phyloP scores from a whole-genome alignment of 345 rosid genomes.

The Heritiera fomes region DNA sequence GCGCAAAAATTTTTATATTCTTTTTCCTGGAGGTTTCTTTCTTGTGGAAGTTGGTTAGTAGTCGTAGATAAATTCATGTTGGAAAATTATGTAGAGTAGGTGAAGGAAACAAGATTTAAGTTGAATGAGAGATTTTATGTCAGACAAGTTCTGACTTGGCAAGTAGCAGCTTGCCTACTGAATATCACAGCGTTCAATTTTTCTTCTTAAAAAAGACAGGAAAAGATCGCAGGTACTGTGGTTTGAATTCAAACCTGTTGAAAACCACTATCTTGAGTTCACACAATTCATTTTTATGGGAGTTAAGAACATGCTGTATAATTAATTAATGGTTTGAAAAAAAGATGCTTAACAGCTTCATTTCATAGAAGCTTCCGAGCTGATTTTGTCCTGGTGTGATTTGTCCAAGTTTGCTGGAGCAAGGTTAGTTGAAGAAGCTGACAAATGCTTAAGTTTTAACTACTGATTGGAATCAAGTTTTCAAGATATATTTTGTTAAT shows the following conservation, averaged over 20 bases:
- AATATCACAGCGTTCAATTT: no score
- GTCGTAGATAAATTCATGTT: background rate
- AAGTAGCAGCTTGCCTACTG: background rate
- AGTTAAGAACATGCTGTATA: background rate
- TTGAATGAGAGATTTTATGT: background rate
- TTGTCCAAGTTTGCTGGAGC: background rate
- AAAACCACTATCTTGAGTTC: no score
- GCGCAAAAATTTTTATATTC: background rate
- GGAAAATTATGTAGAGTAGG: background rate
- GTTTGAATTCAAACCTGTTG: background rate
- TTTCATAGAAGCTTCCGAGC: background rate
- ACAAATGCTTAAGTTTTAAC: conserved; percentile 8
- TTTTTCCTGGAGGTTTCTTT: background rate
- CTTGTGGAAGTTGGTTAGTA: background rate
- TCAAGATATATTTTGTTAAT: background rate
- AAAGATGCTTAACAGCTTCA: no score
- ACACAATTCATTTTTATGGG: background rate
- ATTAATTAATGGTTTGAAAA: no score
- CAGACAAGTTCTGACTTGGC: background rate
- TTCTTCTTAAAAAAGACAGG: no score
- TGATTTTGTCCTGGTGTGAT: background rate
- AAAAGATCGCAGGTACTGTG: no score
- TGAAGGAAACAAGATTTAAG: background rate
- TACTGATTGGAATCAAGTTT: background rate
- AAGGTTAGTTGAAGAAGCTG: conserved; percentile 1